Base-by-base conservation (phyloP, 306 rosid genomes). In the Inga leiocalycina region DNA sequence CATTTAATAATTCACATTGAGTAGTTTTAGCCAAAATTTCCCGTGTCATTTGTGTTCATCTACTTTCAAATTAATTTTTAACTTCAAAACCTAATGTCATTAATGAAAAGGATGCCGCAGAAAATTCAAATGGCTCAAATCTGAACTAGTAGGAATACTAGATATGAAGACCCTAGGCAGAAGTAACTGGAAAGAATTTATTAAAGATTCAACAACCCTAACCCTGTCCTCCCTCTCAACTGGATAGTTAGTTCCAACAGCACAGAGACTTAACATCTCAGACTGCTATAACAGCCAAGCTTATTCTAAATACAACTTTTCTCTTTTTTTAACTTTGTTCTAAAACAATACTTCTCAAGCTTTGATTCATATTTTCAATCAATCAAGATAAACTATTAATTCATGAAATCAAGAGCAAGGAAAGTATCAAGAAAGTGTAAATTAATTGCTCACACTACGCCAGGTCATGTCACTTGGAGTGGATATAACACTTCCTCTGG, bases 21-120 rank as follows among this genome's bases (percentile, higher is more conserved):
- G 32, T 71, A 41, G 46, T 77, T 81, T 61, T n/a, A 41, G 35
- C 37, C 41, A 81, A 62, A 76, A 8, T 80, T 76, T 76, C 61
- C 30, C 85, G 37, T 32, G 85, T 56, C 22, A 30, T 65, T 54
- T 24, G 74, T 56, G 66, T 81, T 80, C 59, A 62, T 85, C 80
- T 43, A 30, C 52, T 77, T 75, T 71, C 22, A 43, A 4, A 44
- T 44, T 5, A 43, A 43, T 44, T 44, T 44, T 22, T 54, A 71
- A 71, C 75, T 71, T 44, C 75, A 43, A 71, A 70, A 13, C 56
- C 37, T 22, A 43, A 43, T 4, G 16, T 37, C 44, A 68, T 17
- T 20, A 19, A 19, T 68, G 27, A 68, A 68, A 37, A 15, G 27
- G 49, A 39, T 39, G 14, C 48, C 20, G 8, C 30, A 68, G 74